These are phyloP conservation scores for Aspergillus sp. DNA, from an alignment of 2,329 filamentous ascomycete genomes.

Conservation along the genomic window DNA sequence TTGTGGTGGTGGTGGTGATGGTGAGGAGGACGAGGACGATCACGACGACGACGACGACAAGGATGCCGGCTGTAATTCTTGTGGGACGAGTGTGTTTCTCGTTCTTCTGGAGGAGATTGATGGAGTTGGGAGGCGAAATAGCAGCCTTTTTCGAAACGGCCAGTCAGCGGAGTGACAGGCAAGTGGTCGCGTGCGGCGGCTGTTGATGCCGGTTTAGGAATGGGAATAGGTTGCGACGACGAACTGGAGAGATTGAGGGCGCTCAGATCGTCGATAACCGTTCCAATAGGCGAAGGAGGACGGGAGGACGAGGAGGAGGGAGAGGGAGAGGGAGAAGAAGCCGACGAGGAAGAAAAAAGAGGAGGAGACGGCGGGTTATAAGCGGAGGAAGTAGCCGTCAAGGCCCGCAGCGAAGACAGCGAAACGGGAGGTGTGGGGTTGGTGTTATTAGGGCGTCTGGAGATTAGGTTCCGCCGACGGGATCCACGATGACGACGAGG, in stretches of 20 bases:
- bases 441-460: constrained; percentile 25
- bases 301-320: constrained; percentile 11
- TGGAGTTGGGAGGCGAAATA: constrained; percentile 25
- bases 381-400: constrained; percentile 30
- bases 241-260: constrained; percentile 21
- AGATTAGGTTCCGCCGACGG: constrained; percentile 30
- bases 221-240: constrained; percentile 28
- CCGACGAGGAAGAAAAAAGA: constrained; percentile 12
- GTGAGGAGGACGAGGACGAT: background rate
- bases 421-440: constrained; percentile 33
- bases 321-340: constrained; percentile 6
- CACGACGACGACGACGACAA: constrained; percentile 7
- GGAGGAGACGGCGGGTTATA: constrained; percentile 26
- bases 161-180: constrained; percentile 31
- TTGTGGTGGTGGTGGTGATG: background rate
- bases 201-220: constrained; percentile 19
- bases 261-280: constrained; percentile 18
- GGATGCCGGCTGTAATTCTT: constrained; percentile 8
- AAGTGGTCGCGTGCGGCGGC: constrained; percentile 21
- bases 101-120: background rate
- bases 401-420: constrained; percentile 30
- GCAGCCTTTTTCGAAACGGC: constrained; percentile 28
- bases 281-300: constrained; percentile 17
- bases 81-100: background rate
- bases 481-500: constrained; percentile 19